phyloP scores from a whole-genome alignment of 768 basidiomycete genomes.

The Daedaleopsis sinensis region DNA sequence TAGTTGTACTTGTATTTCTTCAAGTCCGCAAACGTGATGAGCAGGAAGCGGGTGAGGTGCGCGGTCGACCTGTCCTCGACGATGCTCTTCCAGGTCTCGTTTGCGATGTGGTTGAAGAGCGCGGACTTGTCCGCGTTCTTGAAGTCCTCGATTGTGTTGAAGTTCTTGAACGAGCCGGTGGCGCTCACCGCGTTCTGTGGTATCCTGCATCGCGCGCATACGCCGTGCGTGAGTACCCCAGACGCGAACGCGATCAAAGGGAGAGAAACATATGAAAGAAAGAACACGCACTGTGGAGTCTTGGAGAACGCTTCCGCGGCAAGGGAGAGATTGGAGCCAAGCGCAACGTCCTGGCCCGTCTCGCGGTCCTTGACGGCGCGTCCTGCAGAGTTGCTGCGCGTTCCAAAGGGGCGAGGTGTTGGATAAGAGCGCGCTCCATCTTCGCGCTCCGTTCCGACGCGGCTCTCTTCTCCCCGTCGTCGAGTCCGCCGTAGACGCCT shows the following conservation, averaged over 20 bases:
- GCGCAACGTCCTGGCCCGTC: conserved; percentile 70
- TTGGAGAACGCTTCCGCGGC: conserved; percentile 66
- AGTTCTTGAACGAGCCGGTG: conserved; percentile 84
- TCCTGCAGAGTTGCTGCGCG: conserved; percentile 74
- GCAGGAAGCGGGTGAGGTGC: conserved; percentile 74
- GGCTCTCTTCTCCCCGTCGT: too few relatives aligned
- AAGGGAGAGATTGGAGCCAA: conserved; percentile 69
- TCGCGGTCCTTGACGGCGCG: conserved; percentile 74
- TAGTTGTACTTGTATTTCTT: conserved; percentile 99
- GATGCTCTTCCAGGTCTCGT: conserved; percentile 76
- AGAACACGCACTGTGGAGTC: conserved; percentile 46
- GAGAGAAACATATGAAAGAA: too few relatives aligned
- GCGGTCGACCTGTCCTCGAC: conserved; percentile 52
- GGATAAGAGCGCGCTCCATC: too few relatives aligned
- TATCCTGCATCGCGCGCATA: conserved; percentile 34
- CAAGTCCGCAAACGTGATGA: conserved; percentile 94
- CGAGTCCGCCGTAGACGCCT: too few relatives aligned
- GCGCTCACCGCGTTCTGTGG: conserved; percentile 54
- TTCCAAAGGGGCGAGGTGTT: too few relatives aligned
- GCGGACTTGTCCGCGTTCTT: conserved; percentile 85
- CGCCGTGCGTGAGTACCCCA: too few relatives aligned
- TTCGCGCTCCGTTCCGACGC: too few relatives aligned
- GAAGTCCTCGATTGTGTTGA: conserved; percentile 97
- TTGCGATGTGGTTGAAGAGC: conserved; percentile 77
- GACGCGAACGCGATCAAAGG: too few relatives aligned